These are phyloP conservation scores for Saposhnikovia divaricata DNA, from an alignment of 129 eudicot species.

Conservation along the genomic window DNA sequence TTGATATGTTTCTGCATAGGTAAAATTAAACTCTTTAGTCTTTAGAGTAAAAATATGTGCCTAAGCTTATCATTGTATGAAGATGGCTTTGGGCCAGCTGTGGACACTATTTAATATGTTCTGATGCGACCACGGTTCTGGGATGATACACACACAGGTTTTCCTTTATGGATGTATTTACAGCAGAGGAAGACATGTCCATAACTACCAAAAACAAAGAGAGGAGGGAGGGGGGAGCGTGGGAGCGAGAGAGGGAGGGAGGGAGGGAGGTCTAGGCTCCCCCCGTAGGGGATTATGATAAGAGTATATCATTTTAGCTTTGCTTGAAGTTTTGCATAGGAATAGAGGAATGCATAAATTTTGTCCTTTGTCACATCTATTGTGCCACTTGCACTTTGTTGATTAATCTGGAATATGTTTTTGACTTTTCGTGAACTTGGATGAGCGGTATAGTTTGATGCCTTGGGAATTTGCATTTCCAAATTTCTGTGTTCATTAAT, in stretches of 20 bases:
- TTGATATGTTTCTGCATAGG: neutral
- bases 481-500: neutral
- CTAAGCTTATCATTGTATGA: neutral
- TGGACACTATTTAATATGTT: neutral
- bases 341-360: neutral
- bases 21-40: neutral
- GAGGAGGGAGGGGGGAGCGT: neutral
- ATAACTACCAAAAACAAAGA: neutral
- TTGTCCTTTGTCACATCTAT: neutral
- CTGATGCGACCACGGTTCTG: neutral
- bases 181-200: neutral
- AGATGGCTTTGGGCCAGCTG: neutral
- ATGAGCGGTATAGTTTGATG: neutral
- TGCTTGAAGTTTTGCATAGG: neutral
- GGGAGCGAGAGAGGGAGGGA: neutral
- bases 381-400: neutral
- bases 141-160: neutral
- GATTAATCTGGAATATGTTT: neutral
- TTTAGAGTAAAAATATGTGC: neutral
- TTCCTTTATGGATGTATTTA: neutral
- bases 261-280: no score
- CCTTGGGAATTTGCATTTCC: neutral
- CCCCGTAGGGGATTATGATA: neutral
- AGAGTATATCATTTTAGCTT: neutral
- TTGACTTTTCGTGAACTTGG: neutral